Evolutionary conservation across 352 stramenopile genomes (phyloP), one percentile per base, ranked within the genome.

Genomic region (Globisporangium alternatum): DNA sequence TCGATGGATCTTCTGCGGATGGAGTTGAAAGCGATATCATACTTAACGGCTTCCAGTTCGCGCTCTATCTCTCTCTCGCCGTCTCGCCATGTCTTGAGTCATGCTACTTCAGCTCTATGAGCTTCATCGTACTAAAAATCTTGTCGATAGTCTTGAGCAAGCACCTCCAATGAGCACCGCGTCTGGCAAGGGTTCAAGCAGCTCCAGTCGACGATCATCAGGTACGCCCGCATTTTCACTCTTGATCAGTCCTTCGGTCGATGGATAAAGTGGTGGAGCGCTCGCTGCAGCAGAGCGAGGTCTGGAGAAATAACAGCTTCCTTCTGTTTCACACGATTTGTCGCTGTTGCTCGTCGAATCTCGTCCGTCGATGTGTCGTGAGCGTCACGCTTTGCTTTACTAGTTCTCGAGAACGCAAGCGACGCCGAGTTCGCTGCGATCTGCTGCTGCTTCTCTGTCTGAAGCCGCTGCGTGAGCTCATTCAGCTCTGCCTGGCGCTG

Each of bases 401-500:
- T 56, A 43, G n/a, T 35, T 52, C 51, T 45, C 13, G 10, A 30
- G 6, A 17, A 19, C 12, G 45, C 45, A 2, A 52, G 9, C 9
- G 45, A 19, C 15, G n/a, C 45, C 1, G 45, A 52, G 9, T 15
- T 31, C 21, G 45, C 35, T 21, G 41, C 41, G 15, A 47, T 22
- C 41, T 41, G 10, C 51, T 65, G 33, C 10, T 41, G 28, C 22
- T 39, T 51, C n/a, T 53, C 5, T 44, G 52, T 6, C 30, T 69
- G 53, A 35, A 69, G 28, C 5, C 67, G 47, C 47, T 66, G 65
- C 6, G 12, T 70, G 5, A 82, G 31, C 22, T 66, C 69, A 0
- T 72, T 60, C 13, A 88, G 63, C 48, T 88, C 77, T 12, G 71
- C 56, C 43, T 78, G 73, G 22, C 79, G 72, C 21, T 85, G 71